These are phyloP conservation scores for Chrysanthemum makinoi DNA, from an alignment of 129 eudicot genomes.

Conservation along the genomic window DNA sequence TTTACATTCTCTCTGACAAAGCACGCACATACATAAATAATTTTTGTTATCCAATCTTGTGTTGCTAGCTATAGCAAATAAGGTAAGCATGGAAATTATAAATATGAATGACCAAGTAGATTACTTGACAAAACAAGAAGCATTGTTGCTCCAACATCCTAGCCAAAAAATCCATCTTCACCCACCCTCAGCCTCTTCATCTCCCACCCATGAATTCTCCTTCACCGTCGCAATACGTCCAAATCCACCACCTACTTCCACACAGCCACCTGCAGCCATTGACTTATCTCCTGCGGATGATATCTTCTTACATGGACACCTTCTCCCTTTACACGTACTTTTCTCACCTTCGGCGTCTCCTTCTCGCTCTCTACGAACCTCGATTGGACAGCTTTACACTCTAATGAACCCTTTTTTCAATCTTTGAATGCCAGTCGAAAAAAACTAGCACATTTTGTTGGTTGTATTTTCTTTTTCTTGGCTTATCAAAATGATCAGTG, in stretches of 20 bases:
- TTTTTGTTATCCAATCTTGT: slow-evolving; percentile 13
- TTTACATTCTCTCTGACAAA: slow-evolving; percentile 21
- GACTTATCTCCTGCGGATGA: slow-evolving; percentile 94
- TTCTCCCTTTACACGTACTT: slow-evolving; percentile 88
- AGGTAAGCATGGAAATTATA: slow-evolving; percentile 9
- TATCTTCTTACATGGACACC: slow-evolving; percentile 88
- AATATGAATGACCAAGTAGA: slow-evolving; percentile 20
- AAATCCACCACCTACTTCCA: slow-evolving; percentile 23
- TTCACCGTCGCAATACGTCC: slow-evolving; percentile 70
- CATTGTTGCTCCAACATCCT: slow-evolving; percentile 20
- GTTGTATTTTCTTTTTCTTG: too few relatives aligned
- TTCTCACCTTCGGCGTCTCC: slow-evolving; percentile 59
- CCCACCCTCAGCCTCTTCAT: slow-evolving; percentile 51
- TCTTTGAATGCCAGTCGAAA: too few relatives aligned
- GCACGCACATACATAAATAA: not conserved
- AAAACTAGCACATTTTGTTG: too few relatives aligned
- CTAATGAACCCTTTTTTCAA: too few relatives aligned
- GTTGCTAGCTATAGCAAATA: slow-evolving; percentile 15
- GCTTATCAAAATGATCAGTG: too few relatives aligned
- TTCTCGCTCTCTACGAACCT: slow-evolving; percentile 76
- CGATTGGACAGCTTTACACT: slow-evolving; percentile 76
- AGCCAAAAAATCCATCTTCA: slow-evolving; percentile 28
- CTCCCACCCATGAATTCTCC: slow-evolving; percentile 95
- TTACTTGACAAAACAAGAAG: slow-evolving; percentile 18
- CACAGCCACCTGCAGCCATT: slow-evolving; percentile 41